Base-by-base conservation (phyloP, 768 basidiomycete species). In the Termitomyces sp. region DNA sequence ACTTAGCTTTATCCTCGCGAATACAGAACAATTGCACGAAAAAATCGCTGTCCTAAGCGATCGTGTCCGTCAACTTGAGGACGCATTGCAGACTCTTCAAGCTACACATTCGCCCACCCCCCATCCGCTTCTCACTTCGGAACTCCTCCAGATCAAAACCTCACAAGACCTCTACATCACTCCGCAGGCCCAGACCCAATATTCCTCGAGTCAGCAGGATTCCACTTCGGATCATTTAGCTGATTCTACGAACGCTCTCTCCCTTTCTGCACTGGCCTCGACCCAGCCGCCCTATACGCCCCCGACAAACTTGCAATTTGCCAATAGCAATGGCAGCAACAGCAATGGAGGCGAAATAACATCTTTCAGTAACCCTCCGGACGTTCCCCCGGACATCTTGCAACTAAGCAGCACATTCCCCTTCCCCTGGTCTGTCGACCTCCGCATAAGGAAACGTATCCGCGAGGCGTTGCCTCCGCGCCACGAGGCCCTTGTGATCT, bases 321-420 rank as follows among this genome's bases (percentile, higher is more conserved):
- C 45, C 7, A 49, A 15, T 16, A 11, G 35, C 27, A 47, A 27
- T 31, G 55, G 39, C 39, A 52, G 35, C 12, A 49, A 44, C 32
- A 57, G 56, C 23, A 48, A 48, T 22, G 46, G 56, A 27, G 46
- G 56, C 12, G 46, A 53, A 13, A 22, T 53, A 15, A 15, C 33
- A 15, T 47, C 56, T 2, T 18, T 32, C 9, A 48, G 25, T 10
- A 31, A 52, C 29, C 70, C 73, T 25, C 74, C 76, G 6, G 69
- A 77, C 42, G 75, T 79, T 22, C 68, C 74, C 18, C 69, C 73
- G 23, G 76, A 80, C 66, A 73, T 86, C 40, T 69, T 83, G 25
- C 77, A 81, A 60, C 76, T 89, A 49, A 85, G 84, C 62, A 75
- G 82, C 48, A 80, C 83, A 0, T 89, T 88, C 59, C 87, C 87